Evolutionary conservation across 139 green algal species (phyloP), one percentile per base, ranked within the genome.

Genomic region (Edaphochlamys debaryana): DNA sequence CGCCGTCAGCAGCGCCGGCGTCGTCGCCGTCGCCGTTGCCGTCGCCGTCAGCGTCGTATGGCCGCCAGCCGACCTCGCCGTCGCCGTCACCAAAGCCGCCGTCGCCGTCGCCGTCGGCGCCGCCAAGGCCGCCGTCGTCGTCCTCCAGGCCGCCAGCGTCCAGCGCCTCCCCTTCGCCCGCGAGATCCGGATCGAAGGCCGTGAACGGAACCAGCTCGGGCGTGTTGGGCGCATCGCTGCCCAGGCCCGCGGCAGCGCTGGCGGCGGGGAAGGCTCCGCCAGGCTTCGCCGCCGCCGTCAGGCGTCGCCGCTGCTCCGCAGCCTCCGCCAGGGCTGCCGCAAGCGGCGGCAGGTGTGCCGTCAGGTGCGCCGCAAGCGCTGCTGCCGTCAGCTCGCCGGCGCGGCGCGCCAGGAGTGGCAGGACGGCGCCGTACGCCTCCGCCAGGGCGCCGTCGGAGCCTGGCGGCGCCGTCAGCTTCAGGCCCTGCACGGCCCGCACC

Each of bases 191-290:
- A 27, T 90, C 85, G 75, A 91, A 91, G 63, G 60, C 85, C 40
- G 71, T 69, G 71, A 91, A 91, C 1, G 80, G 80, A 25, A 91
- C 87, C 36, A 91, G 80, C n/a, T 82, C 75, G 15, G 79, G n/a
- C n/a, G n/a, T n/a, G n/a, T n/a, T n/a, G n/a, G n/a, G n/a, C n/a
- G n/a, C n/a, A n/a, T n/a, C n/a, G n/a, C n/a, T n/a, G n/a, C n/a
- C n/a, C n/a, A n/a, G n/a, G n/a, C 50, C 50, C 8, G 50, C 50
- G 25, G 50, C 50, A 4, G 6, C 50, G 4, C 20, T 22, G 6
- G 50, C 50, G 4, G 50, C 48, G 11, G 48, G 11, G 48, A 15
- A 54, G 48, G 11, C 48, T 54, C 11, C 11, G 15, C 11, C 48
- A 23, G 48, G 48, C 48, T 23, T 19, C 56, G 17, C 25, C 56